Conservation (phyloP, 495 filamentous ascomycete genomes). For the Astrothelium macrocarpum region DNA sequence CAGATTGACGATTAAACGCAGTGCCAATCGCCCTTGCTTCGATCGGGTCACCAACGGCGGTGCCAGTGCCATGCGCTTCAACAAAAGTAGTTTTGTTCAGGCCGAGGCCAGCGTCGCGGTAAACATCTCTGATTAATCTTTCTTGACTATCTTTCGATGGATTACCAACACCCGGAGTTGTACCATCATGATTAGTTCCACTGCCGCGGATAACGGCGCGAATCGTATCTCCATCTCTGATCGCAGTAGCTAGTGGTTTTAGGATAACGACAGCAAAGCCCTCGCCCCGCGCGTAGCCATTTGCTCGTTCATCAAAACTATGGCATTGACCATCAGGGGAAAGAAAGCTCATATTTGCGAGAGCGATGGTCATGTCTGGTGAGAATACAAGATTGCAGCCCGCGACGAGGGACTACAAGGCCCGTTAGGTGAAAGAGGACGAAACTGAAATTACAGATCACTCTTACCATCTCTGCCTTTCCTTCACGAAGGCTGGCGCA, state of each 20-base stretch:
- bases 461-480: slow-evolving; percentile 24
- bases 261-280: slow-evolving; percentile 30
- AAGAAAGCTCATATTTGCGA: too few relatives aligned
- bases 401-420: too few relatives aligned
- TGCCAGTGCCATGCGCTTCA: slow-evolving; percentile 32
- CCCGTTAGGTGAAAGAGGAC: not conserved
- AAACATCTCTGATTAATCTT: not conserved
- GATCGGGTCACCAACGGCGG: slow-evolving; percentile 32
- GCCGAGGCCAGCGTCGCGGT: not conserved
- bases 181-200: not conserved
- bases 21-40: slow-evolving; percentile 9
- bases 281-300: slow-evolving; percentile 35
- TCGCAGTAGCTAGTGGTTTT: not conserved
- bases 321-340: slow-evolving; percentile 6
- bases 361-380: too few relatives aligned
- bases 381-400: too few relatives aligned
- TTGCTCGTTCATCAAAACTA: slow-evolving; percentile 2
- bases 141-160: not conserved
- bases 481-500: not conserved
- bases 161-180: not conserved
- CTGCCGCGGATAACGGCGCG: not conserved
- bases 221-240: not conserved
- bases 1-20: not conserved
- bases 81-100: not conserved
- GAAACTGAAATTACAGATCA: not conserved